Evolutionary conservation across 768 basidiomycete species (phyloP).

Genomic region (Boletus subparvulus): DNA sequence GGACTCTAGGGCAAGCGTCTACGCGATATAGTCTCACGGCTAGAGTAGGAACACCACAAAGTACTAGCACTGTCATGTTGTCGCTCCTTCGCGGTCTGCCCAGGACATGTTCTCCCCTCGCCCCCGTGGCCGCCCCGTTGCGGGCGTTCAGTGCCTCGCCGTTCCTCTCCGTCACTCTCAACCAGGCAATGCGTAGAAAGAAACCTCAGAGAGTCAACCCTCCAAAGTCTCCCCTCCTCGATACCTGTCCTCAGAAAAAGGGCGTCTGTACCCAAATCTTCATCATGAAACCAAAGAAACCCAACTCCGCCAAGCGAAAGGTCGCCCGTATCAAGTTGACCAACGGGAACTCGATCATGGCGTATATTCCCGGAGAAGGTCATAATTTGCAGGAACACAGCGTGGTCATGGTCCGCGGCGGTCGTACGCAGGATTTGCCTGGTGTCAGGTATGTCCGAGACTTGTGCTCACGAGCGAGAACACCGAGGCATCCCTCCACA

Average conservation of each 20-base stretch:
- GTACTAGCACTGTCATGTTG: slow-evolving; percentile 19
- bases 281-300: slow-evolving; percentile 90
- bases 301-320: slow-evolving; percentile 98
- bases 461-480: background rate
- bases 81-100: slow-evolving; percentile 25
- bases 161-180: slow-evolving; percentile 65
- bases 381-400: slow-evolving; percentile 98
- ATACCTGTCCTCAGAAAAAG: slow-evolving; percentile 81
- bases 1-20: slow-evolving; percentile 30
- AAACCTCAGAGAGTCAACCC: slow-evolving; percentile 47
- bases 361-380: slow-evolving; percentile 96
- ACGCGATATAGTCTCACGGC: slow-evolving; percentile 23
- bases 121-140: slow-evolving; percentile 8
- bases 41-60: background rate
- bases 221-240: slow-evolving; percentile 73
- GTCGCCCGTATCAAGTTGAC: slow-evolving; percentile 91
- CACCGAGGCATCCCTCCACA: slow-evolving; percentile 31
- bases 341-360: slow-evolving; percentile 85
- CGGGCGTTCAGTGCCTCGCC: slow-evolving; percentile 66
- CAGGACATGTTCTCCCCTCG: slow-evolving; percentile 19
- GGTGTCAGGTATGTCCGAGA: slow-evolving; percentile 78
- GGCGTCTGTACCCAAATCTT: slow-evolving; percentile 85
- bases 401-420: slow-evolving; percentile 93
- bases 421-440: slow-evolving; percentile 95
- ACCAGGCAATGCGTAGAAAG: slow-evolving; percentile 85